These are phyloP conservation scores for Carex kokanica DNA, from an alignment of 176 grass and related monocot genomes.

Conservation along the genomic window DNA sequence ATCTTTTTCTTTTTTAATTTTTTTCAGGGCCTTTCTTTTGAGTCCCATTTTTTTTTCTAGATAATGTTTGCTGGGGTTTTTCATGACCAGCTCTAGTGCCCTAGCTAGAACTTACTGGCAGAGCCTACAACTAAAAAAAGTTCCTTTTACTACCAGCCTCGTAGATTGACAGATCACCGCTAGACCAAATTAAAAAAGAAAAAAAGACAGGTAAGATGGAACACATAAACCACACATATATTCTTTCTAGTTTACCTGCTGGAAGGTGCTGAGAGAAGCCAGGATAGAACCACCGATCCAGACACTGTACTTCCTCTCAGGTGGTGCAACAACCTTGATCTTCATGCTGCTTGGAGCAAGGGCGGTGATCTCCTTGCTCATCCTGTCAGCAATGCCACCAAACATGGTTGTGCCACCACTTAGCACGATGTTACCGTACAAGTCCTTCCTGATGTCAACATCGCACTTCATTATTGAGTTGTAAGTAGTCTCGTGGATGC, in stretches of 20 bases:
- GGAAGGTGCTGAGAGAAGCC: constrained; percentile 62
- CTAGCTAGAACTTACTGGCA: neutral
- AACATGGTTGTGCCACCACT: constrained; percentile 65
- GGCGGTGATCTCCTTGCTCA: constrained; percentile 66
- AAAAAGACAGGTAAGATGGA: neutral
- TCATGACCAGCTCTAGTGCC: neutral
- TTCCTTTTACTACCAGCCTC: neutral
- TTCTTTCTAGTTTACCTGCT: constrained; percentile 32
- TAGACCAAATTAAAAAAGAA: neutral
- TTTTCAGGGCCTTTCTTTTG: neutral
- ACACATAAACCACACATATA: neutral
- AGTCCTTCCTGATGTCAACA: constrained; percentile 59
- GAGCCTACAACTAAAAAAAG: neutral
- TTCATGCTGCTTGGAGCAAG: constrained; percentile 60
- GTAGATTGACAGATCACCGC: neutral
- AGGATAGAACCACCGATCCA: constrained; percentile 62
- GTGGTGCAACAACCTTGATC: constrained; percentile 63
- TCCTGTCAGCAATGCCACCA: constrained; percentile 50
- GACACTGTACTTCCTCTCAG: constrained; percentile 60
- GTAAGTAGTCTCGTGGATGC: constrained; percentile 60
- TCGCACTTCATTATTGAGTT: constrained; percentile 74
- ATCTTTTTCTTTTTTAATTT: neutral
- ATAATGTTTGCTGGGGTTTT: neutral
- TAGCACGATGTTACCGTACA: constrained; percentile 64
- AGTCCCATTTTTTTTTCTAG: neutral